These are phyloP conservation scores for Podila clonocystis DNA, from an alignment of 192 early-diverging fungal genomes.

Conservation along the genomic window DNA sequence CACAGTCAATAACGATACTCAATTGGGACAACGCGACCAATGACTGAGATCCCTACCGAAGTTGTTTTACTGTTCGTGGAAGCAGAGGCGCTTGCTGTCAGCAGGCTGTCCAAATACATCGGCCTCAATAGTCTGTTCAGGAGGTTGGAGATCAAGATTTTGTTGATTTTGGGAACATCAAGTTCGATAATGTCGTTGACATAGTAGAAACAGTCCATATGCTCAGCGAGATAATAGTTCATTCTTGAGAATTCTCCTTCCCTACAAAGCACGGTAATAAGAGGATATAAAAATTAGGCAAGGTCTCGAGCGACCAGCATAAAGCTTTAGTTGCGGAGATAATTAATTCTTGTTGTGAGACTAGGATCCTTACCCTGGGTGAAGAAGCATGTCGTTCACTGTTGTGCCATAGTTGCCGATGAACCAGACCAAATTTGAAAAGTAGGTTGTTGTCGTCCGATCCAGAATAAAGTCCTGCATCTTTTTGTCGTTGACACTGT, in stretches of 20 bases:
- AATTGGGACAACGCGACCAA: too few species aligned
- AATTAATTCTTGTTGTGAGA: background rate
- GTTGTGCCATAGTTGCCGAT: conserved; percentile 49
- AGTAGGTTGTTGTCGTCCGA: conserved; percentile 51
- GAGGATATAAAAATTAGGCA: background rate
- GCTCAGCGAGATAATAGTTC: conserved; percentile 67
- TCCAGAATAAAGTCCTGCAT: conserved; percentile 56
- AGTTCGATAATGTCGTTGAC: conserved; percentile 69
- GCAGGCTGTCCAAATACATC: conserved; percentile 50
- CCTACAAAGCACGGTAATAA: background rate
- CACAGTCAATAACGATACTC: background rate
- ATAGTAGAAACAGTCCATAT: conserved; percentile 71
- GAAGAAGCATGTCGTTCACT: conserved; percentile 46
- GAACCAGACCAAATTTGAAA: conserved; percentile 55
- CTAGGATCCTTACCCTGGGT: conserved; percentile 25
- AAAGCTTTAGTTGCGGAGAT: background rate
- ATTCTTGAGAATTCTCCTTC: conserved; percentile 48
- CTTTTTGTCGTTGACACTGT: conserved; percentile 50
- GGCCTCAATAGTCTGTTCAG: conserved; percentile 50
- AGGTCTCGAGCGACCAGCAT: too few species aligned
- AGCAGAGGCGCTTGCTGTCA: conserved; percentile 2
- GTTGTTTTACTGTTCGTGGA: background rate
- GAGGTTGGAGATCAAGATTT: conserved; percentile 44
- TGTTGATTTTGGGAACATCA: conserved; percentile 65
- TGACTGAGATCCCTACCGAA: background rate